Percentiles rank a stretch among this genome's conserved stretches.
These are phyloP conservation scores for Cicer chorassanicum DNA, from an alignment of 306 rosid genomes.

Conservation along the genomic window DNA sequence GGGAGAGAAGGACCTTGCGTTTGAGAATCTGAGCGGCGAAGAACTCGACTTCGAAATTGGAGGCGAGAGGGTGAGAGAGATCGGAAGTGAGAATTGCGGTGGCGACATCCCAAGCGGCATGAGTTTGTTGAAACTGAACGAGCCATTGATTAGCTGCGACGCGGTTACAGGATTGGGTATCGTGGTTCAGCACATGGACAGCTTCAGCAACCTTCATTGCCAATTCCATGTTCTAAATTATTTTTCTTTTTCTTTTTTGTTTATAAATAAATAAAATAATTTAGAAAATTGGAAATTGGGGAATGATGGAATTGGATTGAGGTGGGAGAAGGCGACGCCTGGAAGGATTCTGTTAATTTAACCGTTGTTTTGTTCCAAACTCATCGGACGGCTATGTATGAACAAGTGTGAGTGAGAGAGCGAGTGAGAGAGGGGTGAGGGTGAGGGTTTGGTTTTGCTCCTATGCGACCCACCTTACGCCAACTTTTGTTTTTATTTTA, in stretches of 20 bases:
- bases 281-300: constrained; percentile 6
- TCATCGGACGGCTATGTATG: constrained; percentile 53
- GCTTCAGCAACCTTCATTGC: constrained; percentile 90
- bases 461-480: constrained; percentile 39
- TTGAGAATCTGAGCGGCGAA: constrained; percentile 98
- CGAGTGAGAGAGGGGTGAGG: constrained; percentile 1
- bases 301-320: constrained; percentile 39
- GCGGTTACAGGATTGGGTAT: constrained; percentile 89
- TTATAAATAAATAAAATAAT: neutral
- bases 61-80: constrained; percentile 51
- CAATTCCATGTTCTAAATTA: constrained; percentile 58
- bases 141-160: constrained; percentile 99
- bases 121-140: constrained; percentile 94
- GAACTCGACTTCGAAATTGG: constrained; percentile 87
- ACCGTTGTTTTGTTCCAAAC: constrained; percentile 35
- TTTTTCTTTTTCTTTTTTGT: neutral
- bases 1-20: constrained; percentile 66
- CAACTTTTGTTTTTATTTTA: neutral
- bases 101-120: constrained; percentile 97
- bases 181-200: constrained; percentile 90
- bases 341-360: constrained; percentile 49
- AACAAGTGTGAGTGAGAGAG: constrained; percentile 38
- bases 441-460: constrained; percentile 44
- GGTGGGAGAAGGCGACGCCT: constrained; percentile 53
- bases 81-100: constrained; percentile 82